Evolutionary conservation across 345 rosid species (phyloP).

Genomic region (Acer saccharum): DNA sequence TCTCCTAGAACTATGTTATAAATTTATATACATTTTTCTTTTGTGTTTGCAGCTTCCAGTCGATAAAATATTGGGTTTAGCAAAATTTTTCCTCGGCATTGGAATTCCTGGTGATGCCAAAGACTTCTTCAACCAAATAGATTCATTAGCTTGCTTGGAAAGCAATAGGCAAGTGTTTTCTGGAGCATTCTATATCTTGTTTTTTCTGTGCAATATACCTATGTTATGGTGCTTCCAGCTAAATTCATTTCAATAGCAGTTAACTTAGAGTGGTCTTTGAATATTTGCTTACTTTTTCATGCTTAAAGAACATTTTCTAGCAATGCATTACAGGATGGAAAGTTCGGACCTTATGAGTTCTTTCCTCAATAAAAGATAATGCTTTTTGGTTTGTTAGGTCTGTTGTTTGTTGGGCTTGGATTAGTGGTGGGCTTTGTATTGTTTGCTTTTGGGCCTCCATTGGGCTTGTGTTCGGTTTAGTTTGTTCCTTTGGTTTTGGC

Average conservation of each 20-base stretch:
- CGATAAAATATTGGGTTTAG: conserved; percentile 78
- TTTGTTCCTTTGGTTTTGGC: too few relatives aligned
- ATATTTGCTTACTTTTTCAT: not conserved
- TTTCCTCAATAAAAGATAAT: conserved; percentile 6
- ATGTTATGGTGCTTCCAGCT: not conserved
- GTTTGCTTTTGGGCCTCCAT: too few relatives aligned
- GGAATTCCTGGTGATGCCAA: conserved; percentile 90
- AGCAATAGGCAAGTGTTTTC: conserved; percentile 62
- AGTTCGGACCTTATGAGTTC: not conserved
- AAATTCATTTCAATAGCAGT: too few relatives aligned
- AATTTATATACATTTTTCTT: conserved; percentile 18
- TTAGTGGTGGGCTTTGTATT: too few relatives aligned
- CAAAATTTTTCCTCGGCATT: conserved; percentile 81
- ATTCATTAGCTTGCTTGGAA: conserved; percentile 82
- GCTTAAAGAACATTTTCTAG: not conserved
- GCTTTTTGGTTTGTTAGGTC: too few relatives aligned
- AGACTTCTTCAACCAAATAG: conserved; percentile 82
- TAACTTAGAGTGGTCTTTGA: not conserved
- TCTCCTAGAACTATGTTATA: conserved; percentile 16
- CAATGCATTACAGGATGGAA: not conserved
- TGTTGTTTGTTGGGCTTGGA: too few relatives aligned
- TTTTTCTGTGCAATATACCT: not conserved
- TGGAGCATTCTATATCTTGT: not conserved
- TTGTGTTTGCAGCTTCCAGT: conserved; percentile 70
- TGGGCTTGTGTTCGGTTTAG: too few relatives aligned